Evolutionary conservation across 1,284 basidiomycete species (phyloP), one percentile per base, ranked within the genome.

Genomic region (Heterobasidion irregulare): DNA sequence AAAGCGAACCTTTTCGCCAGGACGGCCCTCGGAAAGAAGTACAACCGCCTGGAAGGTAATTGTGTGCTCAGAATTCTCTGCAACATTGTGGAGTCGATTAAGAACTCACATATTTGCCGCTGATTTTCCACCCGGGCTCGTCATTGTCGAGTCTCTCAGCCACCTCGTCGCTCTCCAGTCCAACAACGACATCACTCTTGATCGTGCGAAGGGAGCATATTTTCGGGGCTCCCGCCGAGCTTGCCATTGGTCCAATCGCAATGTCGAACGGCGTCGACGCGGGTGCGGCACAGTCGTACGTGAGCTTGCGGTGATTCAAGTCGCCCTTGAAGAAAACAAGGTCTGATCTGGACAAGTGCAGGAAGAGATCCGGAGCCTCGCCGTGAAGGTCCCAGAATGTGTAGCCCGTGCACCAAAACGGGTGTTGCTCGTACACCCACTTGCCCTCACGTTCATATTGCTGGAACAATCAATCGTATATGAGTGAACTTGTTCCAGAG

Each of bases 321-420:
- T 97, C 95, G 45, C 94, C 94, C 74, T 98, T 98, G 83, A 97
- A 98, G 73, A 92, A 83, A 66, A 98, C 95, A 47, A 98, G 82
- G 68, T 98, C 89, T 35, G 91, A 93, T 47, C 85, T 86, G 59
- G 90, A 88, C 50, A 98, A 84, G 70, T 97, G 86, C 54, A 97
- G 79, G 82, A 97, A 98, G 52, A 98, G 79, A 80, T 98, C 95
- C 2, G 93, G 93, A 0, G 92, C 91, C 70, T 94, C 94, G 53
- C 80, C 79, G 64, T 89, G 88, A 56, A 98, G 73, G 61, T 94
- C 90, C 94, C 94, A 97, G 75, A 84, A 94, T 52, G 92, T 94
- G 73, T 92, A 94, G n/a, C 92, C 92, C 19, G 91, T 91, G 71
- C 91, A 94, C 93, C 93, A 96, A 81, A 94, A 96, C 16, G 95